A percentile compares a stretch with the other conserved stretches of the same genome.
Evolutionary conservation across 2,329 filamentous ascomycete genomes (phyloP).

Genomic region (Canariomyces notabilis): DNA sequence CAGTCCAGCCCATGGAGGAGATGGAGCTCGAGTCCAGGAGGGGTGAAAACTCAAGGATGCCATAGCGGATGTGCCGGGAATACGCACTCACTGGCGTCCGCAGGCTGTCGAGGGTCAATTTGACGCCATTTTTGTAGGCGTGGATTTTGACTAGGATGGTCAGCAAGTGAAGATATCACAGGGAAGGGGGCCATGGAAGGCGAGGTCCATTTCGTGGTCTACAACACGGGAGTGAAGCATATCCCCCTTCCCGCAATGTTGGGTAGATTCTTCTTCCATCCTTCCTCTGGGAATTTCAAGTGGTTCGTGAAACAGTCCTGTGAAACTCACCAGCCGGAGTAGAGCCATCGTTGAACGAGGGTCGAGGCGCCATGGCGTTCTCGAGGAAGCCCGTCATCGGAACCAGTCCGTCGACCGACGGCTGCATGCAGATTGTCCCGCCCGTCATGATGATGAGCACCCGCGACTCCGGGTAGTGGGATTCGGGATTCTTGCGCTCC

Average conservation of each 20-base stretch:
- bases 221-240: too few relatives aligned
- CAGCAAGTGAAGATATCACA: constrained; percentile 3
- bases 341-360: constrained; percentile 78
- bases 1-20: constrained; percentile 77
- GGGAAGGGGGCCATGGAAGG: too few relatives aligned
- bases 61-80: constrained; percentile 74
- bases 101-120: constrained; percentile 58
- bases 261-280: neutral
- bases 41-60: constrained; percentile 76
- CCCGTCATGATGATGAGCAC: constrained; percentile 90
- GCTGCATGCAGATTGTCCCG: constrained; percentile 87
- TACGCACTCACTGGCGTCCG: constrained; percentile 78
- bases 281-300: too few relatives aligned
- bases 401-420: constrained; percentile 71
- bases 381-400: constrained; percentile 78
- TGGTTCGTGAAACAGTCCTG: neutral
- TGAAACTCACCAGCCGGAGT: constrained; percentile 39
- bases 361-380: constrained; percentile 73
- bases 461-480: constrained; percentile 59
- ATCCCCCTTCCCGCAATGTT: neutral
- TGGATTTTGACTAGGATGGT: constrained; percentile 41
- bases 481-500: constrained; percentile 17
- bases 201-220: too few relatives aligned
- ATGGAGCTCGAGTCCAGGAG: constrained; percentile 88
- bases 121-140: constrained; percentile 47